Conservation (phyloP, 371 early-diverging fungal genomes). For the Vairimorpha necatrix region DNA sequence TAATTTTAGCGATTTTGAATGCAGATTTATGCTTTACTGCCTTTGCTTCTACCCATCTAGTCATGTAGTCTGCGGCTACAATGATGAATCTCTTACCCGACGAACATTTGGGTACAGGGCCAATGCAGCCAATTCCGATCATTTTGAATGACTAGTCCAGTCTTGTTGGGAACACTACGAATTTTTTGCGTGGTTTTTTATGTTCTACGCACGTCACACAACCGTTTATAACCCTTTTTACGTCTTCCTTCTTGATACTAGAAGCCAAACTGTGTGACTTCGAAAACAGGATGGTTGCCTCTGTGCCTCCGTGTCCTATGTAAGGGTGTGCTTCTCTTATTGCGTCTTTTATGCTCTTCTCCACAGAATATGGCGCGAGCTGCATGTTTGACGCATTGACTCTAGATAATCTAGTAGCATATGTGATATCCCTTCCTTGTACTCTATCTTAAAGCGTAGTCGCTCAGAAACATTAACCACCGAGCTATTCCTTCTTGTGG, state of each 20-base stretch:
- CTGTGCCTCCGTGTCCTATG: neutral
- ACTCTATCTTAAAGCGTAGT: slow-evolving; percentile 8
- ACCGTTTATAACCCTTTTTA: neutral
- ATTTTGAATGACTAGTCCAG: slow-evolving; percentile 42
- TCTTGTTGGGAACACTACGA: neutral
- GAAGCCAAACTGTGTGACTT: neutral
- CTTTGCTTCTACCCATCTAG: no score
- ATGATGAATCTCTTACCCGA: slow-evolving; percentile 59
- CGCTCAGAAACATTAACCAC: neutral
- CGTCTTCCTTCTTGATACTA: neutral
- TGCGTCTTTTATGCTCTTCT: neutral
- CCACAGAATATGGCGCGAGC: neutral
- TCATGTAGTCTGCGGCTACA: no score
- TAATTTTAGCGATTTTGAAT: no score
- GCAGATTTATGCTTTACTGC: no score
- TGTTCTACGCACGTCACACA: neutral
- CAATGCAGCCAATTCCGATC: slow-evolving; percentile 63
- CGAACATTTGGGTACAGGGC: slow-evolving; percentile 46
- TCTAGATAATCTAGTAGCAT: slow-evolving; percentile 13
- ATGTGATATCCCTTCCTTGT: neutral
- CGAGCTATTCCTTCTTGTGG: neutral
- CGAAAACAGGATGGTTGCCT: neutral
- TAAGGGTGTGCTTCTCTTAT: neutral
- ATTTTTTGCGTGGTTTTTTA: neutral
- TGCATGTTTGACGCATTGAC: neutral